Evolutionary conservation across 306 rosid species (phyloP), one percentile per base, ranked within the genome.

Genomic region (Vachellia collinsii): DNA sequence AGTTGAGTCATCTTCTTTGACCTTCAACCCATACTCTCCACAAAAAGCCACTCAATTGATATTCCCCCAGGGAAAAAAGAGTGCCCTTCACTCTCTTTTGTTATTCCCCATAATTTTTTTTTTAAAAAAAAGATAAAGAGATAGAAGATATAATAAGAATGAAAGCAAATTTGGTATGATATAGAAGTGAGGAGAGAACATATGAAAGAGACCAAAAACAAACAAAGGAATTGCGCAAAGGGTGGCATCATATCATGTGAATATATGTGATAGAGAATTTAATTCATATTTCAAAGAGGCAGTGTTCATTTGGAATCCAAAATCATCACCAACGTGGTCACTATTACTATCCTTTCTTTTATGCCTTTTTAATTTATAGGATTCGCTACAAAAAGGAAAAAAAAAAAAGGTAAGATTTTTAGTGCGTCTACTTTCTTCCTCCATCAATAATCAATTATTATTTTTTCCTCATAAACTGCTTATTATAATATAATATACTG

Each of bases 301-400:
- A 73, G 72, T 80, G 74, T 82, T 77, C 87, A 77, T 83, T 80
- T 80, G 67, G 72, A 83, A 83, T 36, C 75, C 79, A 83, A 86
- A 80, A 74, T 76, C 4, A 50, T 77, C 25, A 38, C 39, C 11
- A 61, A 41, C 16, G 50, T 19, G 44, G 39, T 75, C 79, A 66
- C 83, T 64, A 48, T 68, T 54, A 74, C 50, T 76, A 75, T 43
- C 29, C 29, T 62, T 37, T 62, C 46, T 66, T 29, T 29, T 29
- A 29, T 29, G 1, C 34, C 34, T 29, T 29, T 29, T 29, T 29
- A 0, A 29, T 29, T 29, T 29, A 29, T 29, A 29, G 2, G 34
- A 29, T 29, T 29, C 34, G 34, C 34, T 29, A 29, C 34, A 1
- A 1, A 29, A 29, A 29, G 2, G 2, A 29, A 29, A 29, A 29